phyloP scores from a whole-genome alignment of 2,329 filamentous ascomycete species.

The Diaporthe capsici region DNA sequence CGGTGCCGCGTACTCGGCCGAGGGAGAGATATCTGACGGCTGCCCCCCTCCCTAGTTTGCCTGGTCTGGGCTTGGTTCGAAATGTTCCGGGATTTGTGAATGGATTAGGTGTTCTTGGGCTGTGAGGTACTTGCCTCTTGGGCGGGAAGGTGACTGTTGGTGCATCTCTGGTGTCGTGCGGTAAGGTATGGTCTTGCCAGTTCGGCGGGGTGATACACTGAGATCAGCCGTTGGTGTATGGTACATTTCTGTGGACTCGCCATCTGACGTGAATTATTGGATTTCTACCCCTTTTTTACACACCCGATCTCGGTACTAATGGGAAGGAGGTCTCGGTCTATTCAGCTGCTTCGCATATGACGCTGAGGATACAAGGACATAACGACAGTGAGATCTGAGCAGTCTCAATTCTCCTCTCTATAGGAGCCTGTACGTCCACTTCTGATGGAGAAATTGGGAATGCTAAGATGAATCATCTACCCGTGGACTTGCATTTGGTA shows the following conservation, averaged over 20 bases:
- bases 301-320: not conserved
- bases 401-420: not conserved
- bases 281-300: not conserved
- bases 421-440: not conserved
- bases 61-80: not conserved
- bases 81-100: not conserved
- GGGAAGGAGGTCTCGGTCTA: not conserved
- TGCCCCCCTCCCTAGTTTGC: not conserved
- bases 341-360: not conserved
- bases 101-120: not conserved
- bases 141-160: not conserved
- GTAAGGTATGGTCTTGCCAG: not conserved
- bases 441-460: not conserved
- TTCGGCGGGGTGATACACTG: not conserved
- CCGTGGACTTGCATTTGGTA: not conserved
- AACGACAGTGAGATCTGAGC: too few species aligned
- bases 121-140: not conserved
- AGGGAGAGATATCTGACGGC: not conserved
- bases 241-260: not conserved
- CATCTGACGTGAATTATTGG: not conserved
- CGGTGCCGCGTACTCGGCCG: not conserved
- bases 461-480: not conserved
- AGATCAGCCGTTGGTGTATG: not conserved
- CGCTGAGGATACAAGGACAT: not conserved
- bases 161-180: not conserved